These are phyloP conservation scores for Fagus crenata DNA, from an alignment of 306 rosid species.

Conservation along the genomic window DNA sequence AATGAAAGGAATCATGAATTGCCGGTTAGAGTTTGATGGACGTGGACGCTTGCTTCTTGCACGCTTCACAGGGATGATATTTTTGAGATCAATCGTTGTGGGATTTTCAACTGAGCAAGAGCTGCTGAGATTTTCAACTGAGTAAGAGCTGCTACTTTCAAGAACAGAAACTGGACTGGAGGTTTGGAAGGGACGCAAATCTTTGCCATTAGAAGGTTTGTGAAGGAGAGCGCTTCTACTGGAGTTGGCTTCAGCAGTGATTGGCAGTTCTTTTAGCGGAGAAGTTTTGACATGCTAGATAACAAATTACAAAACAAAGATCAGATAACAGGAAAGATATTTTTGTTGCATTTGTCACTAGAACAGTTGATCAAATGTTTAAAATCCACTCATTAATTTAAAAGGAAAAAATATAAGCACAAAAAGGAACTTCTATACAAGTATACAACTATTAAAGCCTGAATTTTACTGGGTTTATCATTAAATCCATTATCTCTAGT, in stretches of 20 bases:
- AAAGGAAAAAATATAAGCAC: neutral
- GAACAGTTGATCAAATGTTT: neutral
- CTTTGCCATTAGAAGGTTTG: slow-evolving; percentile 41
- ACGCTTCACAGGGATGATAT: slow-evolving; percentile 47
- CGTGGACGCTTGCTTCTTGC: slow-evolving; percentile 64
- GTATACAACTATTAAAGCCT: neutral
- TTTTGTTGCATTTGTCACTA: neutral
- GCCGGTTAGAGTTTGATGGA: slow-evolving; percentile 36
- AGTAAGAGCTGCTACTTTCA: slow-evolving; percentile 64
- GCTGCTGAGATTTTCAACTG: slow-evolving; percentile 51
- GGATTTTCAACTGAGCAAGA: slow-evolving; percentile 58
- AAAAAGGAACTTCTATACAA: neutral
- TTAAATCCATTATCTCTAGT: neutral
- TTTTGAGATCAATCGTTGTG: slow-evolving; percentile 34
- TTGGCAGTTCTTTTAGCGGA: slow-evolving; percentile 12
- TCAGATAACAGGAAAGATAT: neutral
- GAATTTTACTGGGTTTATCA: neutral
- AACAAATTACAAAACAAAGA: slow-evolving; percentile 7
- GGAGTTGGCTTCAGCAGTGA: slow-evolving; percentile 31
- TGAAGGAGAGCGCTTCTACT: slow-evolving; percentile 31
- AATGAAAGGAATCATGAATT: slow-evolving; percentile 34
- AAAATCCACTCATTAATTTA: neutral
- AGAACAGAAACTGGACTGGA: slow-evolving; percentile 74
- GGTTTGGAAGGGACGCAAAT: slow-evolving; percentile 44
- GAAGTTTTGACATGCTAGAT: slow-evolving; percentile 30